Conservation (phyloP, 2,329 filamentous ascomycete genomes). For the Beauveria sp. region DNA sequence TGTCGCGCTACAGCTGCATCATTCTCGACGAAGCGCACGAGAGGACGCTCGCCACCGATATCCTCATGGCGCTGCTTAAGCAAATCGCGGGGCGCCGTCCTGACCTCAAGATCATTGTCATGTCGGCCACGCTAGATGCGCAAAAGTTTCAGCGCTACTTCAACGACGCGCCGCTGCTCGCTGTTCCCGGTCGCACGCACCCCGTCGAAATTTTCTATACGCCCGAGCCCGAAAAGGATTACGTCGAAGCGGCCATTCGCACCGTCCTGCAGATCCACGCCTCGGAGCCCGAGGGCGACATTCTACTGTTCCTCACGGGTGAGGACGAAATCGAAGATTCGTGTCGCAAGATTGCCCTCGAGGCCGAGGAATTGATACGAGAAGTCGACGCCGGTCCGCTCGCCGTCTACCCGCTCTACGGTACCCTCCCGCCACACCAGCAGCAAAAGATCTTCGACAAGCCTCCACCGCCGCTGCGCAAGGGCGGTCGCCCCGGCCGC, state of each 20-base stretch:
- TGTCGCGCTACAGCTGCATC: conserved; percentile 91
- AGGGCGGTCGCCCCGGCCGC: conserved; percentile 77
- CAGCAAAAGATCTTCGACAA: conserved; percentile 95
- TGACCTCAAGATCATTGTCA: conserved; percentile 97
- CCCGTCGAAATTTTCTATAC: conserved; percentile 99
- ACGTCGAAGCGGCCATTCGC: conserved; percentile 88
- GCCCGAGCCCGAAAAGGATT: conserved; percentile 89
- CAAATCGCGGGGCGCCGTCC: conserved; percentile 73
- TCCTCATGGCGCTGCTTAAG: conserved; percentile 93
- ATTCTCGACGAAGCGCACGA: conserved; percentile 99
- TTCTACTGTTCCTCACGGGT: conserved; percentile 89
- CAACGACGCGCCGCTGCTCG: conserved; percentile 83
- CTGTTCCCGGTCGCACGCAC: conserved; percentile 89
- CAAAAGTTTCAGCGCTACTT: conserved; percentile 99
- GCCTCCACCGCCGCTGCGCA: conserved; percentile 63
- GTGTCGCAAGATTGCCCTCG: conserved; percentile 81
- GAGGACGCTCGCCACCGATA: conserved; percentile 91
- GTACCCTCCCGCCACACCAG: conserved; percentile 82
- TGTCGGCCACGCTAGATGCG: conserved; percentile 95
- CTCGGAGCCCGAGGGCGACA: conserved; percentile 84
- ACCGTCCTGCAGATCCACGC: conserved; percentile 97
- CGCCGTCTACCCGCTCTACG: conserved; percentile 88
- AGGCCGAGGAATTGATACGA: conserved; percentile 83
- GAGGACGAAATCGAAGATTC: conserved; percentile 99
- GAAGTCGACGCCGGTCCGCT: conserved; percentile 89